phyloP scores from a whole-genome alignment of 176 grass and related monocot genomes.

The Phoenix dactylifera region DNA sequence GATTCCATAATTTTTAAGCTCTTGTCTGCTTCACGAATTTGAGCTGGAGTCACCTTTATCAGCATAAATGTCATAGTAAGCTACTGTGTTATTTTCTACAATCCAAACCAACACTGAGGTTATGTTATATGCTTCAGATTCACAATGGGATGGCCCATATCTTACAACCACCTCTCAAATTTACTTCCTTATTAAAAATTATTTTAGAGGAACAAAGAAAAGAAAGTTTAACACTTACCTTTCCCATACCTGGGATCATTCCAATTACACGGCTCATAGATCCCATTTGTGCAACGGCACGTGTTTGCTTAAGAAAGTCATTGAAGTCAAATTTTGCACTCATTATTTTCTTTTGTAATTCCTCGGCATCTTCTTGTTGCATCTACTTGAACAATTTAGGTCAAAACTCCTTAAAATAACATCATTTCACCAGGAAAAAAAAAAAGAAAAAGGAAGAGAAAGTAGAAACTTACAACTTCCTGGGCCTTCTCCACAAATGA shows the following conservation, averaged over 20 bases:
- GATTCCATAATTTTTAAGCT: slow-evolving; percentile 75
- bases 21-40: slow-evolving; percentile 96
- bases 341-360: slow-evolving; percentile 94
- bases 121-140: too few species aligned
- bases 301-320: slow-evolving; percentile 87
- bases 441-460: slow-evolving; percentile 6
- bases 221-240: slow-evolving; percentile 14
- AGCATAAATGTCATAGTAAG: neutral
- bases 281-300: slow-evolving; percentile 71
- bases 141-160: too few species aligned
- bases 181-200: neutral
- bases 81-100: too few species aligned
- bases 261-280: slow-evolving; percentile 50
- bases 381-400: slow-evolving; percentile 51
- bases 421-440: neutral
- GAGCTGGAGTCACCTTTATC: slow-evolving; percentile 75
- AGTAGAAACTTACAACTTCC: slow-evolving; percentile 63
- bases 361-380: slow-evolving; percentile 90
- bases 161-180: neutral
- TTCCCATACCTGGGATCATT: slow-evolving; percentile 49
- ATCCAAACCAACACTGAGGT: too few species aligned
- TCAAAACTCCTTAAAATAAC: slow-evolving; percentile 14
- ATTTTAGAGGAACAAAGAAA: neutral
- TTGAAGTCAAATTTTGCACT: slow-evolving; percentile 95
- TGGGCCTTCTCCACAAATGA: slow-evolving; percentile 95